A percentile compares a stretch with the other conserved stretches of the same genome.
Conservation (phyloP, 441 rosid species). For the Oxalis stricta region DNA sequence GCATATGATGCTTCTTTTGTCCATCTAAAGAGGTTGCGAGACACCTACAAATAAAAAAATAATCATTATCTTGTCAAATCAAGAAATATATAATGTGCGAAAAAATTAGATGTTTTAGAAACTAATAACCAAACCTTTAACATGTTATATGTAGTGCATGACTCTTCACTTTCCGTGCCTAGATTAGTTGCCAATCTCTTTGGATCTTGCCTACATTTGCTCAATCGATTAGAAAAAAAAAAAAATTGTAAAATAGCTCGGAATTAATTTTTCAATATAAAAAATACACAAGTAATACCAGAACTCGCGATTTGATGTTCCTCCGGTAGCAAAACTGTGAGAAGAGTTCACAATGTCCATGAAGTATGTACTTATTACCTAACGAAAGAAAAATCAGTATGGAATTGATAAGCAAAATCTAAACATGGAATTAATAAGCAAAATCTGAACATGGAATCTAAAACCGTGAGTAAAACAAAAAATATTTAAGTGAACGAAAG, state of each 20-base stretch:
- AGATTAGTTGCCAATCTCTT: slow-evolving; percentile 62
- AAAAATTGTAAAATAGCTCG: slow-evolving; percentile 2
- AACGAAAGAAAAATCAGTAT: slow-evolving; percentile 9
- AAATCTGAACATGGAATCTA: too few relatives aligned
- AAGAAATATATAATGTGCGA: not conserved
- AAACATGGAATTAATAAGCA: too few relatives aligned
- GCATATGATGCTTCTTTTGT: slow-evolving; percentile 76
- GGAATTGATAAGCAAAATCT: not conserved
- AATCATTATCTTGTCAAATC: not conserved
- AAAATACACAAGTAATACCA: slow-evolving; percentile 34
- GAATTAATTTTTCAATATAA: not conserved
- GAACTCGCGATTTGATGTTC: slow-evolving; percentile 68
- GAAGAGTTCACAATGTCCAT: slow-evolving; percentile 85
- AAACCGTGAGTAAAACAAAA: not conserved
- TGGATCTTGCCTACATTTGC: slow-evolving; percentile 54
- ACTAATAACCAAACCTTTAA: slow-evolving; percentile 44
- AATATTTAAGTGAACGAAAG: slow-evolving; percentile 4
- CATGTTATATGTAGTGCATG: slow-evolving; percentile 92
- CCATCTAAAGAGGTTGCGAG: slow-evolving; percentile 85
- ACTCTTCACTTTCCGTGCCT: slow-evolving; percentile 66
- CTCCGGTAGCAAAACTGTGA: slow-evolving; percentile 84
- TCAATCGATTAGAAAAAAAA: slow-evolving; percentile 1
- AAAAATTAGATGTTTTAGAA: not conserved
- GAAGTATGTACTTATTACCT: slow-evolving; percentile 65
- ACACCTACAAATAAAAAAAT: slow-evolving; percentile 37